Base-by-base conservation (phyloP, 2,329 filamentous ascomycete genomes). In the Cladophialophora psammophila region DNA sequence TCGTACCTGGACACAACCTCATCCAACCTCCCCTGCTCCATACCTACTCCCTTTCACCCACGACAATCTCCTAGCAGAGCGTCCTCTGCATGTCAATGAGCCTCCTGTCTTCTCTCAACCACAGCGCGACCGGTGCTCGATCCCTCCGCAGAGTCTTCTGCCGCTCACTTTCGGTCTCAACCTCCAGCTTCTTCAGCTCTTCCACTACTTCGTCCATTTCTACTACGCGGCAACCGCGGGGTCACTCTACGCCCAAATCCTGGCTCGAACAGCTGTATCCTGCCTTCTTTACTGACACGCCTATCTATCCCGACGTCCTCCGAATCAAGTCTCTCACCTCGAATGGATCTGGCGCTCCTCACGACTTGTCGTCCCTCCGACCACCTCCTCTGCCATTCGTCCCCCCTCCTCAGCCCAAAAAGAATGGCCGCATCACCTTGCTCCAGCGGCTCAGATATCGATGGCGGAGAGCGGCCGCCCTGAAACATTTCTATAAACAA, bases 401-500 rank as follows among this genome's bases (percentile, higher is more conserved):
- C n/a, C 15, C 32, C 20, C 34, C 13, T 13, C 40, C 35, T 56
- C n/a, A 58, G 64, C 4, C 50, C 57, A 57, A 60, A 20, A 18
- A 36, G 6, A 38, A 40, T 56, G 66, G 63, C n/a, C 34, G 35
- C 18, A 62, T 65, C 9, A 38, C 57, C 10, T 34, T 64, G n/a
- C 12, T 31, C n/a, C 50, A 67, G 59, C 32, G 60, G 48, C n/a
- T 60, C 13, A 42, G 53, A 18, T 86, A 91, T 80, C 82, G 87
- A 69, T 86, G 86, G 74, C 77, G 80, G 52, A 80, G 89, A 34
- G 94, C 91, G 68, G 90, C 91, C 76, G 88, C 90, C 61, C 97
- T 96, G 79, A 78, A 90, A 12, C 79, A 79, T 42, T 98, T 98
- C 85, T 97, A 97, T 87, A 96, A 95, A 80, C 85, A 87, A 1